Evolutionary conservation across 2,329 filamentous ascomycete species (phyloP), one percentile per base, ranked within the genome.

Genomic region (Beauveria brongniartii): DNA sequence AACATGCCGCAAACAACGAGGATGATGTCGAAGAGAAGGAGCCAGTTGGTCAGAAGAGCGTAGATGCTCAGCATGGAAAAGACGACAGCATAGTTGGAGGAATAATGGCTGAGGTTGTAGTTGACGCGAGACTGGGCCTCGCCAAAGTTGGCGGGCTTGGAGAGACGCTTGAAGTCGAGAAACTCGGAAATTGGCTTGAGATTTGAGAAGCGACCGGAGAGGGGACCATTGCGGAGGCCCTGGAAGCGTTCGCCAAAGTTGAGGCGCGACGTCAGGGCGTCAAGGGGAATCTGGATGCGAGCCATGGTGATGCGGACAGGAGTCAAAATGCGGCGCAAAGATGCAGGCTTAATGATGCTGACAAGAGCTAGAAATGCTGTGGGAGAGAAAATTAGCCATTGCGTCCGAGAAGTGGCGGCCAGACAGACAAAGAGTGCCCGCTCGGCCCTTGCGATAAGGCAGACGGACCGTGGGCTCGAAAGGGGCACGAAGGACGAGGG

Each of bases 31-130:
- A 97, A 97, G 64, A 97, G 85, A 57, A 99, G 83, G 51, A 87
- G 77, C 70, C 85, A 81, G 78, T 97, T 97, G 69, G 91, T 94
- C 70, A 99, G 82, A 70, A 99, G 79, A 70, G 90, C 90, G 82
- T 99, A 99, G 78, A 99, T 88, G 80, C 89, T 91, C 71, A 99
- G 88, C 88, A 99, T 95, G 69, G 90, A 81, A 73, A 97, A 96
- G 69, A 97, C 85, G 65, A 90, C 88, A 67, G 90, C 89, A 83
- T 99, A 99, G 81, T 99, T 99, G 88, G 91, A 97, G 64, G 92
- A 95, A 82, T 96, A 99, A 80, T 97, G 89, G 74, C 89, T 86
- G 66, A 99, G 79, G 77, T 99, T 99, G 87, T 97, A 97, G 82
- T 95, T 96, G 78, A 96, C 87, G 66, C 93, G 87, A 68, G 88